Evolutionary conservation across 208 protist genomes (phyloP).

Genomic region (Kentomonas sorsogonicus): DNA sequence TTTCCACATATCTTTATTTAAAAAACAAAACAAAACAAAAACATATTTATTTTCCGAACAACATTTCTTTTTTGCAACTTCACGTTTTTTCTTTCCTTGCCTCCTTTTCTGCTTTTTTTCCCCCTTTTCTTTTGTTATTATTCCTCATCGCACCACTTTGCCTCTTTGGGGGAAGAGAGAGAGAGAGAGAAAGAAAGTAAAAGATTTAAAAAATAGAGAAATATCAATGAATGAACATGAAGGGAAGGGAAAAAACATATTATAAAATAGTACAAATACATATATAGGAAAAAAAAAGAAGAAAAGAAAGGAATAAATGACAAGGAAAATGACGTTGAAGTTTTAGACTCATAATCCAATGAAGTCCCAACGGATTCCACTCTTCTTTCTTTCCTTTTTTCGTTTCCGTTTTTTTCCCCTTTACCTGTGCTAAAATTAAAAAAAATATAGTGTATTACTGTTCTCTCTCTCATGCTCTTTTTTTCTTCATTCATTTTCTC

Average conservation of each 20-base stretch:
- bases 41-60: background rate
- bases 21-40: background rate
- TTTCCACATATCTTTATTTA: background rate
- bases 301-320: background rate
- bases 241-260: background rate
- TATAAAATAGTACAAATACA: background rate
- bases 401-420: too few species aligned
- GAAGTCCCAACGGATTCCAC: too few species aligned
- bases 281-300: background rate
- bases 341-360: too few species aligned
- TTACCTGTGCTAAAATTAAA: background rate
- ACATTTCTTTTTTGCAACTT: background rate
- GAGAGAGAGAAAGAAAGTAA: too few species aligned
- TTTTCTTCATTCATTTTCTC: constrained; percentile 4
- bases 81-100: too few species aligned
- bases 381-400: too few species aligned
- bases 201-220: constrained; percentile 1
- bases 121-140: constrained; percentile 2
- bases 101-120: background rate
- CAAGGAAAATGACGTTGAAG: too few species aligned
- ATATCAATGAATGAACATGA: too few species aligned
- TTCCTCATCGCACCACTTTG: too few species aligned
- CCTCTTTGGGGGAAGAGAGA: too few species aligned
- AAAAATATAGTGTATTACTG: background rate
- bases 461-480: background rate